Percentiles rank a stretch among this genome's conserved stretches.
phyloP scores from a whole-genome alignment of 441 rosid genomes.

The Viola pubescens region DNA sequence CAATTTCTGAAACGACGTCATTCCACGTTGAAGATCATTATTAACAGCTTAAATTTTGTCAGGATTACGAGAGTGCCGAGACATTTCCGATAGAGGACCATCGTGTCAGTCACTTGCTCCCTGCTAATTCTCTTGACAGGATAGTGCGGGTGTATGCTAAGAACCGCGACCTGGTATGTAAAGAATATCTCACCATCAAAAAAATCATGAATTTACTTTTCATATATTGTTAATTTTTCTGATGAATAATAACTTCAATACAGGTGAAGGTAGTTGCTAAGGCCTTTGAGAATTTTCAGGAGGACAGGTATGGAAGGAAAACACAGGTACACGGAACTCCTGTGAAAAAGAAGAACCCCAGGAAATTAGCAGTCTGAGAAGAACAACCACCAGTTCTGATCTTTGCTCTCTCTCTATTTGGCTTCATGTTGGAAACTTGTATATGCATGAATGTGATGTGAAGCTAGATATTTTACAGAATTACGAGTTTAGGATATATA shows the following conservation, averaged over 20 bases:
- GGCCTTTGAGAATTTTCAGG: constrained; percentile 54
- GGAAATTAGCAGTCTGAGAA: neutral
- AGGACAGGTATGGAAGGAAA: constrained; percentile 37
- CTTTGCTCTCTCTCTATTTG: neutral
- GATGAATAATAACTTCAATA: constrained; percentile 4
- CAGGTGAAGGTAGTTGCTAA: constrained; percentile 49
- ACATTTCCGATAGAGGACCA: constrained; percentile 38
- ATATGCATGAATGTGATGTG: neutral
- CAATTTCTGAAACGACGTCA: neutral
- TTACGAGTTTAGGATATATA: neutral
- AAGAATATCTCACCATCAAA: neutral
- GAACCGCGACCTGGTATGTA: constrained; percentile 58
- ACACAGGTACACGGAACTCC: constrained; percentile 56
- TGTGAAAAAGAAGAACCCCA: constrained; percentile 36
- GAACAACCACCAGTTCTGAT: neutral
- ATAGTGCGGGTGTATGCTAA: constrained; percentile 65
- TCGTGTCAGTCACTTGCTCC: constrained; percentile 54
- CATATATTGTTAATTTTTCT: neutral
- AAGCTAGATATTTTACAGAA: too few relatives aligned
- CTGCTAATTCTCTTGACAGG: constrained; percentile 48
- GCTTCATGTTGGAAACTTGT: neutral
- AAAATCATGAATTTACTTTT: too few relatives aligned
- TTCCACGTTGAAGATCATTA: constrained; percentile 1
- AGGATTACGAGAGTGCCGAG: constrained; percentile 41
- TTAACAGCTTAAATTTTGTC: constrained; percentile 17